Base-by-base conservation (phyloP, 2,329 filamentous ascomycete species). In the Pleomassaria siparia region DNA sequence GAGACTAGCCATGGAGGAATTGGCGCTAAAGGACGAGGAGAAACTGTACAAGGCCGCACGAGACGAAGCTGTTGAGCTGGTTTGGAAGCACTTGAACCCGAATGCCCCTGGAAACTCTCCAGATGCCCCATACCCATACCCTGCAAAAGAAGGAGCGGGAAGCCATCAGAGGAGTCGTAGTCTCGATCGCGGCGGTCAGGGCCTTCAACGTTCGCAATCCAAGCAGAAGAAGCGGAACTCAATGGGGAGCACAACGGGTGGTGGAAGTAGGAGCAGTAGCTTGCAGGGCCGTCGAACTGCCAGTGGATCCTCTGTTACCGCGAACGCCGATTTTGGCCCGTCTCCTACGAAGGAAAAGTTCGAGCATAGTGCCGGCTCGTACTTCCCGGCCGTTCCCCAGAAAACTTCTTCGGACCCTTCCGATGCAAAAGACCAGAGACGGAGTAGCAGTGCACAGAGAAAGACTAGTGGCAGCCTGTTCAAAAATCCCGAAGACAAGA, bases 41-140 rank as follows among this genome's bases (percentile, higher is more conserved):
- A 81, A 80, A 36, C 67, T 91, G 40, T 87, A 88, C 65, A 75
- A 81, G 11, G 85, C 86, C 32, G 88, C 88, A 24, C 83, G 89
- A 51, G 77, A 89, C 50, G 88, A 92, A 67, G 88, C 88, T 10
- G 85, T 87, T 1, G 87, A 91, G 66, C 76, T 92, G 37, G 88
- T 92, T 35, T 91, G 83, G 80, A 83, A 85, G 62, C 88, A 92
- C 64, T 79, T 86, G 63, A 80, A 89, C 55, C 85, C 86, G 2
- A 80, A 83, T 35, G 81, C 83, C 1, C 82, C 86, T 9, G 87
- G 84, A 58, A 77, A 77, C 25, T 78, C 78, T 50, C 76, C 79
- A 13, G 71, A 76, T 54, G 74, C 53, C 35, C 67, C 68, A 24
- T 71, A 72, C 51, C 64, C 55, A 48, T 91, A 91, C 69, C 83